Evolutionary conservation across 2,329 filamentous ascomycete species (phyloP), one percentile per base, ranked within the genome.

Genomic region (Colletotrichum shisoi): DNA sequence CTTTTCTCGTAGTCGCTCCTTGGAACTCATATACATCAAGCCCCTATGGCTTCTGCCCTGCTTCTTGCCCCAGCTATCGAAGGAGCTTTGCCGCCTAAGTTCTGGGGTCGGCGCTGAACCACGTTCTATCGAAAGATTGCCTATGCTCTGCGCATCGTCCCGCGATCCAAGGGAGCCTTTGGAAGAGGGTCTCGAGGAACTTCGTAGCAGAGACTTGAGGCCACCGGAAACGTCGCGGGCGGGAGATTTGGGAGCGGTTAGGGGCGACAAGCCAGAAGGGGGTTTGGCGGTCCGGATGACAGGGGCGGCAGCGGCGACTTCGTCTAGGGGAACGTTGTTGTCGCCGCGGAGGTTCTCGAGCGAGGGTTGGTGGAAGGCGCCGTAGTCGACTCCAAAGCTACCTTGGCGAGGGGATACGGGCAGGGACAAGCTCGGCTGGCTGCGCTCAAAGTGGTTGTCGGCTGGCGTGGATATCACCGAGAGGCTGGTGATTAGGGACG

Each of bases 251-350:
- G 84, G 84, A 0, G 89, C 86, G n/a, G 90, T 93, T 58, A 91
- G 79, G 19, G 88, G 80, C 31, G 91, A 93, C 72, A 89, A 87
- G 61, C 91, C 91, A 57, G 91, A 92, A 0, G 91, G 91, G 8
- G 89, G 90, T 76, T 94, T 94, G 39, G 92, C 87, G 39, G 94
- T 96, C 70, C 90, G 89, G 72, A 96, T 86, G 62, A 94, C 86
- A 19, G 93, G 93, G 13, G 92, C 80, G 54, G 82, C 80, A 24
- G 87, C 87, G 37, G 87, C 84, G 51, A 89, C 79, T 62, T 89
- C 85, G 78, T 89, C 84, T 70, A 89, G 77, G 12, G 84, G 81
- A 6, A 81, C 72, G 65, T 78, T 75, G 42, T 83, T 81, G 56
- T 85, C 81, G 51, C 80, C 81, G 51, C 80, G 74, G 13, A 83